Base-by-base conservation (phyloP, 208 protist genomes). In the Leishmania arabica region DNA sequence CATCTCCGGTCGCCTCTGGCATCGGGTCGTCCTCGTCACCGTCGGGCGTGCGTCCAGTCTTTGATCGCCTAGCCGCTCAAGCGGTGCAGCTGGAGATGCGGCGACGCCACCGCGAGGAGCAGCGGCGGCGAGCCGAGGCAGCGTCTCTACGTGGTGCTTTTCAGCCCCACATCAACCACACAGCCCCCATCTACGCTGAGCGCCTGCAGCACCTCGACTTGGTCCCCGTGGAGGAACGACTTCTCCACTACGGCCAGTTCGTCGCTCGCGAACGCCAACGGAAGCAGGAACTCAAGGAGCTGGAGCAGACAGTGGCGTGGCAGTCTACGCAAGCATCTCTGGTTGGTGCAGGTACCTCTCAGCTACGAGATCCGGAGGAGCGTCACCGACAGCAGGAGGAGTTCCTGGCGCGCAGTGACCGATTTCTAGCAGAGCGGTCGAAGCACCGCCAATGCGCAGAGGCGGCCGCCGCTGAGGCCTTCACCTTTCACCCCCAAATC, bases 161-260 rank as follows among this genome's bases (percentile, higher is more conserved):
- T 82, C 78, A 84, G 31, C 94, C 94, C 1, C 77, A 72, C 4
- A 90, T 97, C 31, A 94, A 96, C 78, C 69, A 40, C 15, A 34
- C 47, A 24, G 77, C 78, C 1, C 77, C 85, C 5, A 31, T 84
- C 6, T 65, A 84, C 17, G 75, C 45, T 2, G 58, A 84, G 47
- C 34, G 53, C 62, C 58, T 86, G 11, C 54, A 72, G 31, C 77
- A 83, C 51, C 70, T 78, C 1, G 54, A 87, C 42, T 77, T 78
- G n/a, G 74, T 91, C 31, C 87, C 91, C 8, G 94, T 97, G 27
- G 92, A 95, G 74, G 91, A 94, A 58, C 88, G 94, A 19, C 84
- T 97, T 8, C 86, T 95, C 2, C 86, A 94, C 80, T 97, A 95
- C 78, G 94, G 94, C n/a, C 81, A 89, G 42, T 77, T 80, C 2